Conservation (phyloP, 495 filamentous ascomycete genomes). For the Tetracladium setigerum region DNA sequence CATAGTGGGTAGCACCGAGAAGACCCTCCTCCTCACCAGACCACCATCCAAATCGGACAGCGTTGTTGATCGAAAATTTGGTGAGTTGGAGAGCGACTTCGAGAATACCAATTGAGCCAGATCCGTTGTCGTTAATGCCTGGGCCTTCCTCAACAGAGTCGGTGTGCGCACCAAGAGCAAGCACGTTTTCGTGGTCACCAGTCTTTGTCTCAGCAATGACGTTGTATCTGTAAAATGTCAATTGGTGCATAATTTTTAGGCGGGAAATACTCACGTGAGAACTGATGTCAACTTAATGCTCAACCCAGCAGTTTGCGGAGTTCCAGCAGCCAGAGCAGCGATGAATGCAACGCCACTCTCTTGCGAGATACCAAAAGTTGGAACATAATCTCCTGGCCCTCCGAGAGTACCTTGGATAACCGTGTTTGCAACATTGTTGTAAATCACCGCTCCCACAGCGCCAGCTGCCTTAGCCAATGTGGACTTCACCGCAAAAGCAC, state of each 20-base stretch:
- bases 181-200: slow-evolving; percentile 58
- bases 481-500: slow-evolving; percentile 54
- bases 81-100: slow-evolving; percentile 54
- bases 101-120: slow-evolving; percentile 55
- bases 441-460: slow-evolving; percentile 52
- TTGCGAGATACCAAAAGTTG: slow-evolving; percentile 45
- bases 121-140: slow-evolving; percentile 67
- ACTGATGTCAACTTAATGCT: slow-evolving; percentile 22
- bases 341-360: slow-evolving; percentile 41
- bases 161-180: slow-evolving; percentile 58
- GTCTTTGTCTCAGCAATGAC: slow-evolving; percentile 58
- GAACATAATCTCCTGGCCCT: slow-evolving; percentile 37
- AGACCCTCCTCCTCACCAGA: slow-evolving; percentile 59
- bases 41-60: slow-evolving; percentile 65
- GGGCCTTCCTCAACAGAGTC: slow-evolving; percentile 53
- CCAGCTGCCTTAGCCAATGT: slow-evolving; percentile 48
- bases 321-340: not conserved
- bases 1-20: slow-evolving; percentile 56
- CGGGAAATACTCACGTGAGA: slow-evolving; percentile 21
- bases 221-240: slow-evolving; percentile 39
- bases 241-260: slow-evolving; percentile 41
- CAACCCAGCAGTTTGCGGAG: not conserved
- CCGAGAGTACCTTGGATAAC: slow-evolving; percentile 50
- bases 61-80: slow-evolving; percentile 51
- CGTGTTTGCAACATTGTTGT: slow-evolving; percentile 53